Conservation (phyloP, 345 rosid species). For the Eucalyptus shirleyi region DNA sequence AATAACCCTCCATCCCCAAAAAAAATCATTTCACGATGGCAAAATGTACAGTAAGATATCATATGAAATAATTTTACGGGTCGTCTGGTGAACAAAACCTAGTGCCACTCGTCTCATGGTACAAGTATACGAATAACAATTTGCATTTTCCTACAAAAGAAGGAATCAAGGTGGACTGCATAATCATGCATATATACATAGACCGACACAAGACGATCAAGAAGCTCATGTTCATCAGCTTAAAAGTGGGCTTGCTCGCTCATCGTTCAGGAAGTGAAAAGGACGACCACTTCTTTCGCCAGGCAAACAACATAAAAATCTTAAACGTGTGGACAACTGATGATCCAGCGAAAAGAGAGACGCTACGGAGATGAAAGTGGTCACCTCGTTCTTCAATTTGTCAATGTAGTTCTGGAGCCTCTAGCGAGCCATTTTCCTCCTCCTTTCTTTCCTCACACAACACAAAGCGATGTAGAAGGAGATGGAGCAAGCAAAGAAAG, state of each 20-base stretch:
- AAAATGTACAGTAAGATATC: background rate
- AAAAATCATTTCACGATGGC: background rate
- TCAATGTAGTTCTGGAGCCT: background rate
- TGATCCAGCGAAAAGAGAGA: background rate
- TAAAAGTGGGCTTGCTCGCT: background rate
- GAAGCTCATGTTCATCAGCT: background rate
- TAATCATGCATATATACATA: background rate
- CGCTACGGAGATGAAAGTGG: background rate
- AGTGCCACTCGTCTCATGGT: background rate
- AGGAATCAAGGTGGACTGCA: background rate
- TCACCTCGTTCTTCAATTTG: background rate
- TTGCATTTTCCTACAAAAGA: background rate
- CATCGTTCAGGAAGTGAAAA: background rate
- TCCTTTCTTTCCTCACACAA: background rate
- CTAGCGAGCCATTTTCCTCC: background rate
- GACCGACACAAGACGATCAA: background rate
- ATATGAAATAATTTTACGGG: background rate
- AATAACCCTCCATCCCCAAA: background rate
- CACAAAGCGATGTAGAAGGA: background rate
- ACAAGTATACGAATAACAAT: background rate
- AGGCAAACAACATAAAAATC: background rate
- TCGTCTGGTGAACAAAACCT: background rate
- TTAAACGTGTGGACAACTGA: background rate
- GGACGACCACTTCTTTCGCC: background rate
- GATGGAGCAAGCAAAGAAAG: background rate